Base-by-base conservation (phyloP, 164 flowering plant species). In the Tetracentron sinense region DNA sequence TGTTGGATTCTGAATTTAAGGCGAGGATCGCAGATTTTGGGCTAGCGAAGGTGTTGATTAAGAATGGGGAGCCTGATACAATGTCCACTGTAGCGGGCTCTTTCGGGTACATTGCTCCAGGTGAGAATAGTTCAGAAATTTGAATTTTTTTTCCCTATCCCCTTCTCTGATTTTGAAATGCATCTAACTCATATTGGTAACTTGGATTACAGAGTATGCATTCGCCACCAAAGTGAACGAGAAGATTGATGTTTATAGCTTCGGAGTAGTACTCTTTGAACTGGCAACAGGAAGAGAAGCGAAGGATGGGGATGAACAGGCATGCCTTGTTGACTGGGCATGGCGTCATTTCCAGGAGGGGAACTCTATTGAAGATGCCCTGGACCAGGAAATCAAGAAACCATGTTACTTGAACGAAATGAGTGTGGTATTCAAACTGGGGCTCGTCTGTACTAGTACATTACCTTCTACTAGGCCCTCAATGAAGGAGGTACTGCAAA, bases 21-120 rank as follows among this genome's bases (percentile, higher is more conserved):
- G 89, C 94, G 3, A 81, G 70, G 67, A 77, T 90, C 23, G 91
- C 90, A 6, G 96, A 90, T 73, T 90, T 90, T 54, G 96, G 96
- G 7, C 69, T 87, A 1, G 96, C 96, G 23, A 74, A 66, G 78
- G 73, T 78, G 52, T 60, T 85, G 67, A 53, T 38, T 29, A 75
- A 68, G 62, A 56, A 42, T 0, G 83, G 82, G 42, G 83, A 82
- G 35, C 61, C 69, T 15, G 69, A 71, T 8, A 65, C 85, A 14
- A 62, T 82, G 73, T 78, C 96, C 0, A 33, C 70, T 7, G 72
- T 87, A 0, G 89, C 85, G 4, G 96, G 92, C 48, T 83, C 96
- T 2, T 74, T 82, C 29, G 96, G 96, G 10, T 87, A 87, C 78
- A 77, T 87, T 10, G 93, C 93, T 42, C 93, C 96, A 55, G 95